Base-by-base conservation (phyloP, 345 rosid genomes). In the Leavenworthia alabamica region DNA sequence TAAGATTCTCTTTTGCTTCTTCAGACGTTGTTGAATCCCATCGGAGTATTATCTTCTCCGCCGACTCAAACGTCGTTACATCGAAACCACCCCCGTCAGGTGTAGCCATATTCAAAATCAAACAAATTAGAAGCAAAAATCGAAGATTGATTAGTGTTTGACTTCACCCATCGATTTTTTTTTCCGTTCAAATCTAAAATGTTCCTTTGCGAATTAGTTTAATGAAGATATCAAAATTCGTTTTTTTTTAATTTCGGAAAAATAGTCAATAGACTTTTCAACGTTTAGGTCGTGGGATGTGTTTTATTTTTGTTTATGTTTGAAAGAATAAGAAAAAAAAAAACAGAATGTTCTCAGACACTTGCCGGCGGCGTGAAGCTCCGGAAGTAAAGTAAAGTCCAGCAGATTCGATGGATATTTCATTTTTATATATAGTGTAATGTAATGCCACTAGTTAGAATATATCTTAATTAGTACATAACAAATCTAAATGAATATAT, bases 1-100 rank as follows among this genome's bases (percentile, higher is more conserved):
- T 85, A 82, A 85, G 85, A 75, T 70, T 89, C 70, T 85, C 93
- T 12, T 83, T 71, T 1, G 90, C 85, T 37, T 88, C 95, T 45
- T 88, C 95, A 2, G 88, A 84, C 2, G 83, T 79, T 5, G 95
- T 73, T 4, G 96, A 83, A 66, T 86, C 92, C 98, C 98, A 88
- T 29, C 93, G 74, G 24, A 83, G 83, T 62, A 91, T 88, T 43
- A 91, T 76, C 77, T 46, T 75, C 84, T 88, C 82, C 10, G 98
- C 96, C 55, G 77, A 64, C 28, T 83, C 82, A 7, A 81, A 77
- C 24, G 53, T 53, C 40, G 16, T 15, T 14, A 16, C 47, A 24
- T 58, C 66, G 1, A 31, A 47, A 32, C 36, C 19, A 4, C 22
- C 65, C 13, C 64, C 39, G 14, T 5, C 67, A 3, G 62, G 44